phyloP scores from a whole-genome alignment of 176 grass and related monocot genomes.

The Triticum turgidum region DNA sequence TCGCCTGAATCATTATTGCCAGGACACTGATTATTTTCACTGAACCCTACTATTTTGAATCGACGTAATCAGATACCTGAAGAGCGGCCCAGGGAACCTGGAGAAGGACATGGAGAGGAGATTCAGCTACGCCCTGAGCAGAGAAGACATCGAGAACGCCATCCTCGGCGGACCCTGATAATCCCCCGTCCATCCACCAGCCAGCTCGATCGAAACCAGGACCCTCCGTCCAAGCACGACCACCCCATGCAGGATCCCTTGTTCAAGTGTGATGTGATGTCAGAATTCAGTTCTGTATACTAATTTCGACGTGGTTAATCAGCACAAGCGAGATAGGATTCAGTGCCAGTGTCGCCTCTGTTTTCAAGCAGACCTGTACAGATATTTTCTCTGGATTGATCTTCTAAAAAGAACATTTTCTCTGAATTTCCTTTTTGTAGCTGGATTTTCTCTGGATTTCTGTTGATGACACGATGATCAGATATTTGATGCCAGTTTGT shows the following conservation, averaged over 20 bases:
- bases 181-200: background rate
- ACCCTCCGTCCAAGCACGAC: background rate
- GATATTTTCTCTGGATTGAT: background rate
- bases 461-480: background rate
- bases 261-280: background rate
- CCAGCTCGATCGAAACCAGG: background rate
- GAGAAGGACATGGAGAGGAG: slow-evolving; percentile 93
- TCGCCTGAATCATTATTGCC: background rate
- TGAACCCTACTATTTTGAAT: background rate
- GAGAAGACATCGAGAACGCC: slow-evolving; percentile 92
- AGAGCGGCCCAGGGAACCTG: slow-evolving; percentile 77
- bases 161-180: slow-evolving; percentile 82
- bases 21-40: background rate
- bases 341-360: background rate
- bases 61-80: slow-evolving; percentile 60
- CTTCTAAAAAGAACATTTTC: background rate
- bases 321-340: background rate
- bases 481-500: background rate
- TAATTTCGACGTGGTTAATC: background rate
- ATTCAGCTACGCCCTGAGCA: slow-evolving; percentile 93
- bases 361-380: background rate
- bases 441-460: background rate
- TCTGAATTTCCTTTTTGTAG: background rate
- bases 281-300: background rate
- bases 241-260: background rate